Percentiles rank a stretch among this genome's conserved stretches.
Evolutionary conservation across 192 early-diverging fungal genomes (phyloP).

Genomic region (Coemansia sp.): DNA sequence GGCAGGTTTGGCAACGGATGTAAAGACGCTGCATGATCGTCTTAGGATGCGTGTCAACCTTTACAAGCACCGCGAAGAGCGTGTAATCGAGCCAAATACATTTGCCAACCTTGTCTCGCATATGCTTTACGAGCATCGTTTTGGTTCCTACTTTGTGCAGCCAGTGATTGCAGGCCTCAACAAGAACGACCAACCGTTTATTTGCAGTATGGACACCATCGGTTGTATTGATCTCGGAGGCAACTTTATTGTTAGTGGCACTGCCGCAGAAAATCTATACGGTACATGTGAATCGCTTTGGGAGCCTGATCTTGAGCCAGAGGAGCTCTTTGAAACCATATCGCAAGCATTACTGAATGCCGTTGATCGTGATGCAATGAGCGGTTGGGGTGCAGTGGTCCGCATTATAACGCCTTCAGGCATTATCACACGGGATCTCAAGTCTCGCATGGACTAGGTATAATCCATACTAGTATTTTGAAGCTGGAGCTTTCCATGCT

Average conservation of each 20-base stretch:
- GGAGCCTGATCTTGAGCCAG: slow-evolving; percentile 96
- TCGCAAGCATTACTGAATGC: slow-evolving; percentile 93
- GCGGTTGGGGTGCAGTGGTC: slow-evolving; percentile 97
- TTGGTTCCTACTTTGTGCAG: slow-evolving; percentile 93
- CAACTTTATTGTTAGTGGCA: slow-evolving; percentile 95
- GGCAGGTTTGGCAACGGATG: slow-evolving; percentile 94
- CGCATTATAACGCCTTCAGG: slow-evolving; percentile 87
- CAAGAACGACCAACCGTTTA: slow-evolving; percentile 86
- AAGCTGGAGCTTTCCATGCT: slow-evolving; percentile 2
- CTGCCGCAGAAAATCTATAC: slow-evolving; percentile 80
- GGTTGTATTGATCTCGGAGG: slow-evolving; percentile 91
- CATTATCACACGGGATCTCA: slow-evolving; percentile 86
- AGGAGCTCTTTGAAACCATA: slow-evolving; percentile 96
- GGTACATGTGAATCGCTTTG: slow-evolving; percentile 97
- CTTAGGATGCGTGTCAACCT: slow-evolving; percentile 94
- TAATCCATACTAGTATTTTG: neutral
- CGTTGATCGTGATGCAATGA: slow-evolving; percentile 90
- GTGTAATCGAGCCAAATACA: slow-evolving; percentile 92
- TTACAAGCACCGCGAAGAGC: slow-evolving; percentile 95
- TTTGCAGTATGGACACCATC: slow-evolving; percentile 93
- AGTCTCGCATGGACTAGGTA: slow-evolving; percentile 63
- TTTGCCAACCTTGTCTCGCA: slow-evolving; percentile 92
- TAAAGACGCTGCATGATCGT: slow-evolving; percentile 87
- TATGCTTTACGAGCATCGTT: slow-evolving; percentile 93
- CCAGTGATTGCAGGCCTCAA: slow-evolving; percentile 95